Base-by-base conservation (phyloP, 2,329 filamentous ascomycete genomes). In the Sclerotinia minor region DNA sequence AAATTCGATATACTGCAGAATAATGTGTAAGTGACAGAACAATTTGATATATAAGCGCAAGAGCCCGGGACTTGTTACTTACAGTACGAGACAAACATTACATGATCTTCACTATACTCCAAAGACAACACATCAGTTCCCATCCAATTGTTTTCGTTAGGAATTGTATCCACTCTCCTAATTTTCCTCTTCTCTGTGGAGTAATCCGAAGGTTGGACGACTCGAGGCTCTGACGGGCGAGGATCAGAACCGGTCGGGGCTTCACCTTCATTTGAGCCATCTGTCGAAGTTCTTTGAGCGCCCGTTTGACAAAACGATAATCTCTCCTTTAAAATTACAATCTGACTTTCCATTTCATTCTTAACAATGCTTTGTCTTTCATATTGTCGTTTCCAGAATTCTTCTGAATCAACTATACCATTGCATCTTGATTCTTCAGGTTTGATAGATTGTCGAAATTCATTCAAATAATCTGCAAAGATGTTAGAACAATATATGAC, bases 341-440 rank as follows among this genome's bases (percentile, higher is more conserved):
- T 9, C 1, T 13, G 47, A n/a, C 8, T 64, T 5, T 59, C 19
- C 3, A 49, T 11, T 55, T 58, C 1, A 3, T 21, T 4, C 11
- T 11, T 38, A 19, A 7, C 7, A n/a, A 41, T 2, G 17, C 35
- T 17, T 41, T 26, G 5, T 2, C 17, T 17, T 21, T 65, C n/a
- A 7, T 3, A 65, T 41, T n/a, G 38, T 9, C 32, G 21, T n/a
- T 58, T 50, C 64, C 64, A 65, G 47, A 35, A 65, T 15, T 59
- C 53, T 8, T 29, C 53, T 6, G 38, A 47, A 59, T 58, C 53
- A 0, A 58, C 41, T 8, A 50, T 7, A 8, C 29, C 52, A 24
- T 59, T 35, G 24, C 41, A 41, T 19, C 3, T 9, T 35, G 29
- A 15, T 21, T 47, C 41, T 15, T 26, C n/a, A 9, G n/a, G 4